phyloP scores from a whole-genome alignment of 169 alveolate genomes.

The Perkinsus marinus region DNA sequence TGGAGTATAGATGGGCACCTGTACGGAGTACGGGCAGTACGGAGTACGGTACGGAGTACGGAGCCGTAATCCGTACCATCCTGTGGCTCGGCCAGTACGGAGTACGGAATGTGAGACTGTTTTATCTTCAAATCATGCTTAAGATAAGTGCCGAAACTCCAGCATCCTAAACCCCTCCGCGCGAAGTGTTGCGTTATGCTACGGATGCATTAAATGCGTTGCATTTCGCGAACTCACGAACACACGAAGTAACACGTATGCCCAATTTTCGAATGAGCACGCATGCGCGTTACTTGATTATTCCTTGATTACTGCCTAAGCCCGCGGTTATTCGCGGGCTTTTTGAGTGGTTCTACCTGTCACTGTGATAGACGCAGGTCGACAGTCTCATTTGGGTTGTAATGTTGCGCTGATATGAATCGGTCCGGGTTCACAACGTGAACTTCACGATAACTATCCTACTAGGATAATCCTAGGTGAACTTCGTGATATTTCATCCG shows the following conservation, averaged over 20 bases:
- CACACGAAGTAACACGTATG: too few relatives aligned
- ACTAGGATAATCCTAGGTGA: not conserved
- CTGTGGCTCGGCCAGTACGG: not conserved
- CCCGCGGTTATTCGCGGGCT: too few relatives aligned
- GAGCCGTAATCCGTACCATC: not conserved
- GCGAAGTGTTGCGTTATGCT: not conserved
- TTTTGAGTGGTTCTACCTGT: too few relatives aligned
- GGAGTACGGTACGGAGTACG: not conserved
- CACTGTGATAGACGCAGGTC: too few relatives aligned
- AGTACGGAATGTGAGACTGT: not conserved
- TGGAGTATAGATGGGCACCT: not conserved
- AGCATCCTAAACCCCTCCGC: not conserved
- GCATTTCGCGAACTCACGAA: not conserved
- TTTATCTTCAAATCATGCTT: not conserved
- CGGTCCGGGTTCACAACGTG: not conserved
- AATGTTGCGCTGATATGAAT: too few relatives aligned
- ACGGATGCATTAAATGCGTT: not conserved
- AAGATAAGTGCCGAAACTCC: not conserved
- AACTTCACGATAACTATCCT: not conserved
- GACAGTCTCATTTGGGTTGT: too few relatives aligned
- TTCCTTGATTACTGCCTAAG: too few relatives aligned
- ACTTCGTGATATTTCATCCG: not conserved
- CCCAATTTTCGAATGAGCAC: too few relatives aligned
- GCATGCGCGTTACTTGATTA: too few relatives aligned
- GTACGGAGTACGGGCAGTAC: not conserved